Base-by-base conservation (phyloP, 768 basidiomycete species). In the Lactarius sanguifluus region DNA sequence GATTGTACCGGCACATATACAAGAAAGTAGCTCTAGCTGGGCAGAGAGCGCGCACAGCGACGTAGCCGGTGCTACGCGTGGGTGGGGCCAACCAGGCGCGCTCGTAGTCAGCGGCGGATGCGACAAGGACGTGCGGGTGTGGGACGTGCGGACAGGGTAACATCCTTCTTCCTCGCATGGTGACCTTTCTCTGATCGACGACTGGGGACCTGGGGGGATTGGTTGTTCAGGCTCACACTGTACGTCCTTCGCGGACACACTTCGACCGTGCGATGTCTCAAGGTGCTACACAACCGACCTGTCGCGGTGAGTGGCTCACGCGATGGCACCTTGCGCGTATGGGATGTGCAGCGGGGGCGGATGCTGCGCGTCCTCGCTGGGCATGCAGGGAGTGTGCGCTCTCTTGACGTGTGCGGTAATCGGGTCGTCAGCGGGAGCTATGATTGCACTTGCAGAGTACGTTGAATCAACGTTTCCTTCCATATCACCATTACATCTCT, bases 61-160 rank as follows among this genome's bases (percentile, higher is more conserved):
- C 64, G 77, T 80, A 18, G 86, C 87, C 67, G 85, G 86, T 61
- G 83, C 91, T 2, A 88, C 90, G 0, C 82, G 86, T 61, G 96
- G 96, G 1, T 98, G 94, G 92, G 95, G 96, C 0, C 92, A 96
- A 73, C 85, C 87, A 2, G 85, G 86, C 58, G 80, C 92, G 8
- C 79, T 97, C 6, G 86, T 96, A 23, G 90, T 98, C 28, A 94
- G 90, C 66, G 96, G 92, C 1, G 96, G 95, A 5, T 97, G 96
- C 72, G 96, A 99, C 73, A 90, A 95, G 71, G 84, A 86, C 55
- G 78, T 99, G n/a, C 81, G 90, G 41, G 92, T 99, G 0, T 98
- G 96, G 96, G 87, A 90, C 69, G 90, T 92, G 0, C 79, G 82
- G 12, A 88, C 89, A 47, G 96, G 96, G 94, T 95, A 73, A 47